Percentiles rank a stretch among this genome's conserved stretches.
Evolutionary conservation across 345 rosid genomes (phyloP).

Genomic region (Rhodamnia argentea): DNA sequence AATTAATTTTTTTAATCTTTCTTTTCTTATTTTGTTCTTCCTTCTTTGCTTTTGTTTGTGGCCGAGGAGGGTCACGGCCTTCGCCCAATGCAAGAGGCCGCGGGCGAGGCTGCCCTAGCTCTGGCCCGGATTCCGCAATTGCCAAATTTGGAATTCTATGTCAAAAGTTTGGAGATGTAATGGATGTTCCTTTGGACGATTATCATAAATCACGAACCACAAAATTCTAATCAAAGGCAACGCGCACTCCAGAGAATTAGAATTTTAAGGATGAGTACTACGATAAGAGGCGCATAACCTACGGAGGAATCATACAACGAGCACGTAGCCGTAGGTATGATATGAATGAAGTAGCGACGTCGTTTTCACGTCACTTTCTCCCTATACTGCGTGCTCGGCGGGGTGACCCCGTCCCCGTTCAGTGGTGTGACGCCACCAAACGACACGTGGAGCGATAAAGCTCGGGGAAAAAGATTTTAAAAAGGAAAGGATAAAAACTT

Average conservation of each 20-base stretch:
- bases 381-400: background rate
- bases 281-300: no score
- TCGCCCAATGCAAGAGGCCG: no score
- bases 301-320: no score
- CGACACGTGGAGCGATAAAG: background rate
- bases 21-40: no score
- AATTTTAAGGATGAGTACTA: background rate
- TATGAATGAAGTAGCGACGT: background rate
- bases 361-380: background rate
- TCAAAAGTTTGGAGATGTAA: background rate
- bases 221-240: background rate
- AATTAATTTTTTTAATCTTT: no score
- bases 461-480: no score
- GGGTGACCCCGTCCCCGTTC: background rate
- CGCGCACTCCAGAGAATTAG: background rate
- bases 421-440: background rate
- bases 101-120: no score
- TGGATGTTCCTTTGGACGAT: background rate
- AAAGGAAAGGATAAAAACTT: background rate
- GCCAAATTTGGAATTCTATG: no score
- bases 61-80: no score
- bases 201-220: background rate
- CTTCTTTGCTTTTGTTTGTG: no score
- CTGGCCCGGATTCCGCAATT: no score
- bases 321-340: no score